These are phyloP conservation scores for Pseudogymnoascus sp. DNA, from an alignment of 2,329 filamentous ascomycete species.

Conservation along the genomic window DNA sequence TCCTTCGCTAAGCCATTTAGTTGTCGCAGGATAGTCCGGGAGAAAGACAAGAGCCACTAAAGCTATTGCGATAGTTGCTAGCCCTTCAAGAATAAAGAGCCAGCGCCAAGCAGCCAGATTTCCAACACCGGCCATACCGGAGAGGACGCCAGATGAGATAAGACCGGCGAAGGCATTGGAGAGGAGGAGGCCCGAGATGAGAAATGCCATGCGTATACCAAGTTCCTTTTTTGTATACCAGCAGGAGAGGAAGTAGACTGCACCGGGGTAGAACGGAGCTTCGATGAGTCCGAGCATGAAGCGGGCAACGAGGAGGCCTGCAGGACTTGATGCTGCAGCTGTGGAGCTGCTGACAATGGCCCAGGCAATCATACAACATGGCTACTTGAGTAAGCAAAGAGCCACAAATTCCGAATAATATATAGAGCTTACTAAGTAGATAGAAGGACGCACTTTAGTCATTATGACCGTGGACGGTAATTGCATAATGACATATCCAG, in stretches of 20 bases:
- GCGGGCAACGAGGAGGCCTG: constrained; percentile 29
- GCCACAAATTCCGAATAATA: background rate
- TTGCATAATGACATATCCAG: constrained; percentile 45
- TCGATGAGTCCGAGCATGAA: constrained; percentile 26
- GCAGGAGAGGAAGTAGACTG: constrained; percentile 31
- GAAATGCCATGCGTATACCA: constrained; percentile 28
- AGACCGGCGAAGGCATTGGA: constrained; percentile 42
- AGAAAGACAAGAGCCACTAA: constrained; percentile 13
- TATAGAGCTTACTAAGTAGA: background rate
- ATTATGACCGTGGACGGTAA: constrained; percentile 44
- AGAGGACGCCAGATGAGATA: constrained; percentile 31
- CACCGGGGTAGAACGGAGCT: constrained; percentile 25
- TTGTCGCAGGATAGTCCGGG: constrained; percentile 10
- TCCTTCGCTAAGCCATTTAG: constrained; percentile 11
- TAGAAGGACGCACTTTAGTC: constrained; percentile 23
- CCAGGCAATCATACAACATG: constrained; percentile 24
- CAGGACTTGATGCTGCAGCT: constrained; percentile 30
- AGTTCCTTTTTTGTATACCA: constrained; percentile 35
- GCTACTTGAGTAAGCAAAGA: background rate
- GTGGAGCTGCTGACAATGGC: constrained; percentile 28
- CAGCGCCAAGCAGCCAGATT: constrained; percentile 4
- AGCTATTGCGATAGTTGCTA: constrained; percentile 10
- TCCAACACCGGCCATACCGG: background rate
- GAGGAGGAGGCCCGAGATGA: constrained; percentile 32
- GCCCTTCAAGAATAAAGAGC: constrained; percentile 13